Conservation (phyloP, 2,329 filamentous ascomycete genomes). For the Fusarium piperis region DNA sequence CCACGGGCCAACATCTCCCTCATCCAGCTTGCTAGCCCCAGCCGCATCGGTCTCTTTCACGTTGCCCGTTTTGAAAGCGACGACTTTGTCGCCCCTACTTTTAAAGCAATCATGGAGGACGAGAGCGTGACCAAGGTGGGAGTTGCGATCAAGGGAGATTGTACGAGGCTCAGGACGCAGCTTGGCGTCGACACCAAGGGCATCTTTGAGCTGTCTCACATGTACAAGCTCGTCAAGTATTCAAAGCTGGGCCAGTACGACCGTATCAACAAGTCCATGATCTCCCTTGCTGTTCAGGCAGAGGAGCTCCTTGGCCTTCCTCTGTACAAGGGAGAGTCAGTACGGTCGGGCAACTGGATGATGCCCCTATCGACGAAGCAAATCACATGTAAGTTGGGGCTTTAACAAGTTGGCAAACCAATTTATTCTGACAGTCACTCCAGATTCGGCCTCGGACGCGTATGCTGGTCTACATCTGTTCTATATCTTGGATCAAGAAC, state of each 20-base stretch:
- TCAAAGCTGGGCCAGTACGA: conserved; percentile 60
- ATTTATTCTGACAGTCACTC: conserved; percentile 2
- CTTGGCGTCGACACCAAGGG: conserved; percentile 73
- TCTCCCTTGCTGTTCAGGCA: conserved; percentile 75
- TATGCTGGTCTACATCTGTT: conserved; percentile 83
- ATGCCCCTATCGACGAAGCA: conserved; percentile 69
- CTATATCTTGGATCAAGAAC: conserved; percentile 73
- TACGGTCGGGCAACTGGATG: conserved; percentile 82
- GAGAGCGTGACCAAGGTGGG: conserved; percentile 77
- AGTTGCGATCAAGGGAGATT: conserved; percentile 78
- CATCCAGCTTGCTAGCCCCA: conserved; percentile 82
- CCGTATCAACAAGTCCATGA: conserved; percentile 71
- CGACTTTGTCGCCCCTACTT: conserved; percentile 74
- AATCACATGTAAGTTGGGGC: conserved; percentile 68
- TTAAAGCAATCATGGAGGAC: conserved; percentile 78
- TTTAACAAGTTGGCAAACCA: not conserved
- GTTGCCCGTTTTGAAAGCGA: conserved; percentile 69
- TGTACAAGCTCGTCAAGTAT: conserved; percentile 81
- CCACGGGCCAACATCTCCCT: conserved; percentile 79
- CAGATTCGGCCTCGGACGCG: conserved; percentile 83
- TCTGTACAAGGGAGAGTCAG: conserved; percentile 75
- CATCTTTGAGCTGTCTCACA: conserved; percentile 82
- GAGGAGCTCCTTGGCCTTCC: conserved; percentile 77
- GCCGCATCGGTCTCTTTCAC: conserved; percentile 84
- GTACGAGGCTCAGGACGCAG: conserved; percentile 72